Percentiles rank a stretch among this genome's conserved stretches.
phyloP scores from a whole-genome alignment of 1,139 yeast species.

The Lodderomyces margitis region DNA sequence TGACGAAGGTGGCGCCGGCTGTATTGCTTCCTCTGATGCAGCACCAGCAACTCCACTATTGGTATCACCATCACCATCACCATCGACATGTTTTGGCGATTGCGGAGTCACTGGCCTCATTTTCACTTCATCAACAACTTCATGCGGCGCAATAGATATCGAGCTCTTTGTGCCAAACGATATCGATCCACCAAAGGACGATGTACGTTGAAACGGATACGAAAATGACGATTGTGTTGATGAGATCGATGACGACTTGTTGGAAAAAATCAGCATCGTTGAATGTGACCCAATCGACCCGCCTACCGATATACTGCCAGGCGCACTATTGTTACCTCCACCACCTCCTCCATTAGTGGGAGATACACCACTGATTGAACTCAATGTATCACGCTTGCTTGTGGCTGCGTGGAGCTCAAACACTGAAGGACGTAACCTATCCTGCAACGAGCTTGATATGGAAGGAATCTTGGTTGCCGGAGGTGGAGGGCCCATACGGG shows the following conservation, averaged over 20 bases:
- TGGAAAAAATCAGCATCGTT: conserved; percentile 32
- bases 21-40: background rate
- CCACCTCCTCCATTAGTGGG: background rate
- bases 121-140: conserved; percentile 9
- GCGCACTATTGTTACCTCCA: conserved; percentile 1
- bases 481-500: background rate
- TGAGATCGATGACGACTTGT: conserved; percentile 32
- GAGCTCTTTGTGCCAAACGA: conserved; percentile 18
- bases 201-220: conserved; percentile 21
- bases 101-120: conserved; percentile 5
- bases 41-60: background rate
- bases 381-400: background rate
- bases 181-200: conserved; percentile 21
- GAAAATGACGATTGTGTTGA: conserved; percentile 15
- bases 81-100: conserved; percentile 8
- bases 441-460: conserved; percentile 22
- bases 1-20: background rate
- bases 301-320: background rate
- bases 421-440: conserved; percentile 42
- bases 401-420: conserved; percentile 32
- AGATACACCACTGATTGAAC: background rate
- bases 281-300: conserved; percentile 31
- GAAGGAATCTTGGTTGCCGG: conserved; percentile 1
- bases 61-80: background rate
- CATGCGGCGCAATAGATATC: conserved; percentile 28